phyloP scores from a whole-genome alignment of 257 asterid genomes.

The Scutellaria barbata region DNA sequence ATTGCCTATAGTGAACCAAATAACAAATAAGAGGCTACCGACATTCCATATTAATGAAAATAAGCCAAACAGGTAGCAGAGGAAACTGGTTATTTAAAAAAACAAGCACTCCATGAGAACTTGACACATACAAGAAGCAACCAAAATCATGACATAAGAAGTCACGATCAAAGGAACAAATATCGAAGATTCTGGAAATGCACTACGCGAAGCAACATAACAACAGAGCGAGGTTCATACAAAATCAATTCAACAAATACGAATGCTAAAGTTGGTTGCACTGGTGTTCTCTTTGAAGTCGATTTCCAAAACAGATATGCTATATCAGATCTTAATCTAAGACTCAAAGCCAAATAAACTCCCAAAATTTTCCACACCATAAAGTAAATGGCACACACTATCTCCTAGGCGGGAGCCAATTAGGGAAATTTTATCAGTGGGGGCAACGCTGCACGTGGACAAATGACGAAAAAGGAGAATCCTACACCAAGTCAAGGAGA shows the following conservation, averaged over 20 bases:
- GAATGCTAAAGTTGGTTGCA: background rate
- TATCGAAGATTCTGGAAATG: background rate
- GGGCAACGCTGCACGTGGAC: no score
- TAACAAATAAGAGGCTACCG: background rate
- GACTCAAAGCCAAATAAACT: background rate
- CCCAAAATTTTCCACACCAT: background rate
- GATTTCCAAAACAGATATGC: background rate
- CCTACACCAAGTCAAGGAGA: background rate
- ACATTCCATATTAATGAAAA: no score
- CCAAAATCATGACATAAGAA: no score
- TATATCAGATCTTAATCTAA: background rate
- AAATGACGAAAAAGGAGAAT: no score
- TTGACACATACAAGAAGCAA: no score
- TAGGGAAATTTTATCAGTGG: no score
- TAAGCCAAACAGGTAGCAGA: no score
- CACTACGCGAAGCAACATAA: background rate
- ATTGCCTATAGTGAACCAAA: background rate
- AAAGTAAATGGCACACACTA: background rate
- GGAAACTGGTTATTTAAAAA: no score
- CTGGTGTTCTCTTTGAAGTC: background rate
- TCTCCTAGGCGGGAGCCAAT: no score
- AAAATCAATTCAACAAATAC: background rate
- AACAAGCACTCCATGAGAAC: no score
- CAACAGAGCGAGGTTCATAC: background rate
- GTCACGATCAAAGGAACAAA: background rate